Conservation (phyloP, 2,329 filamentous ascomycete genomes). For the Epichloe amarillans region DNA sequence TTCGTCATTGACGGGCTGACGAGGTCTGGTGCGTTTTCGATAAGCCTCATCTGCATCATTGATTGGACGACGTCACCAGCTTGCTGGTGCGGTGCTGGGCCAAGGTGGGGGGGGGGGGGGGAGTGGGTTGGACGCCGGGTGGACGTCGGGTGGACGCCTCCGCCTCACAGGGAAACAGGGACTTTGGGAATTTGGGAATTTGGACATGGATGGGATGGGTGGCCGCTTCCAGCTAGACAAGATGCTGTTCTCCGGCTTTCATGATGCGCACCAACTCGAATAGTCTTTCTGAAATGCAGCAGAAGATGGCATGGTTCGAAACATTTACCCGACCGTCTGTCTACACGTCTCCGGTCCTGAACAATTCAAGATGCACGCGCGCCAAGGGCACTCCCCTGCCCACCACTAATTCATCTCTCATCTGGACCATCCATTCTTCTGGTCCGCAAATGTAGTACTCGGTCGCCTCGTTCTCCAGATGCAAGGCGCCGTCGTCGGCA, state of each 20-base stretch:
- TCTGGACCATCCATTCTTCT: constrained; percentile 49
- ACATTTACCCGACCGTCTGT: not conserved
- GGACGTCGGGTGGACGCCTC: not conserved
- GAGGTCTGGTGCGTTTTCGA: not conserved
- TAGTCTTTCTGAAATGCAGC: not conserved
- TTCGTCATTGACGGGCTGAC: not conserved
- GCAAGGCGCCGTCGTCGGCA: constrained; percentile 34
- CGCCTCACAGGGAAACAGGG: not conserved
- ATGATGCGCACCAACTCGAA: no score
- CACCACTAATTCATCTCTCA: constrained; percentile 34
- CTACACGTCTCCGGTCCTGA: constrained; percentile 36
- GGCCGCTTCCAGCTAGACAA: no score
- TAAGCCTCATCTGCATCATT: not conserved
- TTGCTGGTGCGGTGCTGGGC: not conserved
- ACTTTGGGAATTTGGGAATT: no score
- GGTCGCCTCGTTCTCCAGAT: constrained; percentile 34
- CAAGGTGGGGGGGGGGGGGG: not conserved
- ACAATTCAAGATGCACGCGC: constrained; percentile 51
- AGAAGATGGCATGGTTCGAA: not conserved
- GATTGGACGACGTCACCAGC: constrained; percentile 1
- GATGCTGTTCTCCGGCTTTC: no score
- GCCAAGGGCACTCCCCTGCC: constrained; percentile 36
- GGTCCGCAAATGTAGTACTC: constrained; percentile 61
- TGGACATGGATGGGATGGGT: no score
- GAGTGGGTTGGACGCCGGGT: no score